phyloP scores from a whole-genome alignment of 257 asterid genomes.

The Fraxinus anomala region DNA sequence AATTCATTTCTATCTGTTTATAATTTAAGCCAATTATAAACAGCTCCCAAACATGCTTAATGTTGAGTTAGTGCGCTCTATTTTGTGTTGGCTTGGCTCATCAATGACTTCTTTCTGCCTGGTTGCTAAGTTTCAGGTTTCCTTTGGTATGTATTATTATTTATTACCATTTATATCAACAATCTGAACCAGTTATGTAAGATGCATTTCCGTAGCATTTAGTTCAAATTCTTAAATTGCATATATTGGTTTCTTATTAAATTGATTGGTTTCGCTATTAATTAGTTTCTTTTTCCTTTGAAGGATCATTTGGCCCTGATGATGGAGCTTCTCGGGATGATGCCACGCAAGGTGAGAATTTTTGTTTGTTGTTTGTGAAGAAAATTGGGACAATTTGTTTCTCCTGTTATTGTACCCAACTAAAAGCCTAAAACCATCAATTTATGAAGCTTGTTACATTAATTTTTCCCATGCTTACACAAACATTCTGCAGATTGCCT shows the following conservation, averaged over 20 bases:
- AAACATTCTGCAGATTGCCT: constrained; percentile 61
- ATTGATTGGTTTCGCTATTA: constrained; percentile 11
- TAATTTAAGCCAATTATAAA: no score
- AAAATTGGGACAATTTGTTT: neutral
- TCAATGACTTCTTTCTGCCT: neutral
- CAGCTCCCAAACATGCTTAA: neutral
- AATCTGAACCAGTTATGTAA: neutral
- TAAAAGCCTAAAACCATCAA: neutral
- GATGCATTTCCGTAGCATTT: constrained; percentile 7
- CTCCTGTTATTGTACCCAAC: neutral
- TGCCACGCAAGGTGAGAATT: constrained; percentile 91
- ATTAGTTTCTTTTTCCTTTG: constrained; percentile 18
- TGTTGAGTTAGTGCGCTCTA: neutral
- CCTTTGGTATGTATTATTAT: neutral
- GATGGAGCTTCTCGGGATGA: constrained; percentile 99
- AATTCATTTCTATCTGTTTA: no score
- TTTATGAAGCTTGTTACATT: constrained; percentile 12
- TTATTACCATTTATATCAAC: neutral
- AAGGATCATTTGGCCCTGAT: constrained; percentile 98
- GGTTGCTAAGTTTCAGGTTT: neutral
- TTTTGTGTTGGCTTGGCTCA: neutral
- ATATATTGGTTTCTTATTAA: neutral
- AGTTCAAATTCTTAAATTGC: neutral
- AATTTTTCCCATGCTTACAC: constrained; percentile 10
- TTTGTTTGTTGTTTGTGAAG: neutral